Evolutionary conservation across 768 basidiomycete species (phyloP), one percentile per base, ranked within the genome.

Genomic region (Podaxis rugospora): DNA sequence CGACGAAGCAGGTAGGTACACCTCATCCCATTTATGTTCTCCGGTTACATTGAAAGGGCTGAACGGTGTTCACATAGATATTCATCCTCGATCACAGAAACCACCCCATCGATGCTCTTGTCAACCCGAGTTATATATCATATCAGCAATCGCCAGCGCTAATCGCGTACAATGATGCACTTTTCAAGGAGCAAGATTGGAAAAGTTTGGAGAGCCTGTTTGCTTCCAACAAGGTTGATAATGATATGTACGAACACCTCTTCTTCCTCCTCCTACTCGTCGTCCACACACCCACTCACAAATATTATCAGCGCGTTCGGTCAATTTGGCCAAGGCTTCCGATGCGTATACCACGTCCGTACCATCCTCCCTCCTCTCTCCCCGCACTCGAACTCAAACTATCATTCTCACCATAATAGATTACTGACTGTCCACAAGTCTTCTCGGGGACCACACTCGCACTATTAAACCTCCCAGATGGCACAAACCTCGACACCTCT

Each of bases 271-370:
- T 35, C 40, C 27, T 9, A 0, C 1, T 36, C 23, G 23, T 18
- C 50, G 1, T 23, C 62, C 32, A 54, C 25, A 10, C 6, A 13
- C 16, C n/a, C 23, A 4, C n/a, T 50, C 23, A 10, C 53, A 18
- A 18, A 37, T 59, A 57, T 0, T 50, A 16, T n/a, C 64, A 82
- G 80, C 0, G 80, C 78, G 67, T 79, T 79, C 16, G 82, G 81
- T 16, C 82, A 81, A 64, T 82, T 76, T 61, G 81, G 80, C 0
- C 72, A 81, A 32, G 82, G 82, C 0, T 81, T 82, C 64, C 69
- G 81, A 7, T 76, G 77, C 0, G 74, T 75, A 10, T 83, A 80
- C 63, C 80, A 83, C 64, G 80, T 82, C 65, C 35, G 79, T 81
- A 65, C 35, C 69, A 55, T n/a, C 51, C 16, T 16, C 36, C 69